These are phyloP conservation scores for Cryphonectria radicalis DNA, from an alignment of 2,329 filamentous ascomycete genomes.

Conservation along the genomic window DNA sequence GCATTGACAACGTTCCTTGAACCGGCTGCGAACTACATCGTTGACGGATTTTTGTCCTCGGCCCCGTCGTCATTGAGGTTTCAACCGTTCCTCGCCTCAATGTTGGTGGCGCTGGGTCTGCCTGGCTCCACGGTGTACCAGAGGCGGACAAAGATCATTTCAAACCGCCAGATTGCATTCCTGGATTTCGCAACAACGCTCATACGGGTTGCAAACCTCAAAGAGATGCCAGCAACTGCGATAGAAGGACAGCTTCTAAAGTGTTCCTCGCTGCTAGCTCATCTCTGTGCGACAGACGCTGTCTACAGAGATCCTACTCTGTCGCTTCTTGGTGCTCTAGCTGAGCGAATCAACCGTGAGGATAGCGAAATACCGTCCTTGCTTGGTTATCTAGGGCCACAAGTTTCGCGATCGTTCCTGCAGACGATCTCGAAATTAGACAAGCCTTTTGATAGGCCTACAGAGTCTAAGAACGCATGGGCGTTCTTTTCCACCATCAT, in stretches of 20 bases:
- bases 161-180: conserved; percentile 65
- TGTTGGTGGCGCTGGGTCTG: conserved; percentile 64
- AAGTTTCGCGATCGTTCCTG: conserved; percentile 83
- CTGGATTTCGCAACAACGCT: conserved; percentile 71
- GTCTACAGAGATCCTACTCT: conserved; percentile 69
- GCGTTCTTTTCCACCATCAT: conserved; percentile 84
- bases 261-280: conserved; percentile 74
- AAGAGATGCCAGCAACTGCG: conserved; percentile 65
- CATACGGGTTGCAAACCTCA: conserved; percentile 69
- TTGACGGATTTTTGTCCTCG: conserved; percentile 75
- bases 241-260: conserved; percentile 83
- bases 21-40: conserved; percentile 74
- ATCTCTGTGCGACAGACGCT: conserved; percentile 73
- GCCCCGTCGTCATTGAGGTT: conserved; percentile 73
- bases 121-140: conserved; percentile 67
- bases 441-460: conserved; percentile 69
- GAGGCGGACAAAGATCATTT: conserved; percentile 57
- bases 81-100: conserved; percentile 74
- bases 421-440: conserved; percentile 77
- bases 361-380: conserved; percentile 85
- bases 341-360: conserved; percentile 69
- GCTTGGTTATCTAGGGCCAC: conserved; percentile 84
- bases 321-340: conserved; percentile 71
- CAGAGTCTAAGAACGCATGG: conserved; percentile 76
- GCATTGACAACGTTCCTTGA: conserved; percentile 64